Evolutionary conservation across 306 rosid species (phyloP).

Genomic region (Dalbergia cochinchinensis): DNA sequence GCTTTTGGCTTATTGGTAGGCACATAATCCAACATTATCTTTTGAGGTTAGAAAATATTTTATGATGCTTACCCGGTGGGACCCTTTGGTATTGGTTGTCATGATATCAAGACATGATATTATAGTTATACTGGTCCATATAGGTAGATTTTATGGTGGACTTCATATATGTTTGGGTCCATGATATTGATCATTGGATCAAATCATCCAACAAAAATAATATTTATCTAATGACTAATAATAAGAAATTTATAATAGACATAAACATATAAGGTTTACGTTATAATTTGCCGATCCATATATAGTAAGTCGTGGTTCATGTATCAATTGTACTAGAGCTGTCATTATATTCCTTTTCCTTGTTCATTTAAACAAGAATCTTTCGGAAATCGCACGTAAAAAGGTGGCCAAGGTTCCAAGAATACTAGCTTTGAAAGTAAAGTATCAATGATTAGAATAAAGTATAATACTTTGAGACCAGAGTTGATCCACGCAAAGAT

Average conservation of each 20-base stretch:
- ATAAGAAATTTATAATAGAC: too few relatives aligned
- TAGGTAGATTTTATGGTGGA: too few relatives aligned
- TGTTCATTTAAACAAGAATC: not conserved
- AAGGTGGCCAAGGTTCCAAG: not conserved
- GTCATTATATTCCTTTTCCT: not conserved
- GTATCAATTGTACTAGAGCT: slow-evolving; percentile 1
- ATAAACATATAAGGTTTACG: too few relatives aligned
- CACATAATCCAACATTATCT: too few relatives aligned
- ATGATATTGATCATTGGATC: too few relatives aligned
- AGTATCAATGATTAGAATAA: slow-evolving; percentile 58
- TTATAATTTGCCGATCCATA: too few relatives aligned
- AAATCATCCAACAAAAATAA: too few relatives aligned
- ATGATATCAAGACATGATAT: not conserved
- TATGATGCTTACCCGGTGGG: not conserved
- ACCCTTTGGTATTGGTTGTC: not conserved
- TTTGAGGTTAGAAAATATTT: not conserved
- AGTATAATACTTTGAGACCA: slow-evolving; percentile 47
- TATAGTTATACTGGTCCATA: not conserved
- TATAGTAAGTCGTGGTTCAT: not conserved
- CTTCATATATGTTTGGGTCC: too few relatives aligned
- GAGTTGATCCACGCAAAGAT: slow-evolving; percentile 51
- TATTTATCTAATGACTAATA: too few relatives aligned
- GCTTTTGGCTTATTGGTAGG: too few relatives aligned
- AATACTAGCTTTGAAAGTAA: slow-evolving; percentile 63
- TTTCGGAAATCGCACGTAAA: slow-evolving; percentile 7